Base-by-base conservation (phyloP, 805 yeast species). In the Pichia insulana region DNA sequence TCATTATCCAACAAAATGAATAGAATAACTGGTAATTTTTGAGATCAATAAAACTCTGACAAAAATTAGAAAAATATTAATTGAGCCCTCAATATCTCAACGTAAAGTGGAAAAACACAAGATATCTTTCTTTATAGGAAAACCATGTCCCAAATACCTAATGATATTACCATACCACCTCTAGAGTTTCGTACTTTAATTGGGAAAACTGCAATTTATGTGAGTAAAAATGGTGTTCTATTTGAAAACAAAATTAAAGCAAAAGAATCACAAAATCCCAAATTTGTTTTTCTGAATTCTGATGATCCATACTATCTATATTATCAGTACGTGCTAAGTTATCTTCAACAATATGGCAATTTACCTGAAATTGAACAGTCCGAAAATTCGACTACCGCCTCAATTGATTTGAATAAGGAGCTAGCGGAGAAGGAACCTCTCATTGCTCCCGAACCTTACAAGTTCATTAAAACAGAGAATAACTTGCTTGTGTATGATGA, bases 151-250 rank as follows among this genome's bases (percentile, higher is more conserved):
- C 13, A 28, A 8, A 16, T 47, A 1, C 71, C 70, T 2, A 70
- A 65, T 0, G 68, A 64, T 17, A 55, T 74, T 10, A 68, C 68
- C 9, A 66, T 77, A 2, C 84, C 87, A 0, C 80, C 84, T 3
- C 71, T 65, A 8, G 68, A 70, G 11, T 51, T 71, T 6, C 61
- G 65, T 47, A 69, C 69, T 13, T 69, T 74, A 16, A 80, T 89
- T 16, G 78, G 74, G 39, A 83, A 81, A 54, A 83, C 95, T 0
- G 87, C 81, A 0, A 73, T 67, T 3, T 85, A 81, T 53, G 86
- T 88, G 6, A 50, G 63, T 25, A 68, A 82, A 47, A 83, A 85
- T 54, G 96, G 95, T 0, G 52, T 57, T 1, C 64, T 72, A 2
- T 84, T 86, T 60, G 92, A 80, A 52, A 64, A 65, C 9, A 64